Base-by-base conservation (phyloP, 306 rosid genomes). In the Quercus mongolica region DNA sequence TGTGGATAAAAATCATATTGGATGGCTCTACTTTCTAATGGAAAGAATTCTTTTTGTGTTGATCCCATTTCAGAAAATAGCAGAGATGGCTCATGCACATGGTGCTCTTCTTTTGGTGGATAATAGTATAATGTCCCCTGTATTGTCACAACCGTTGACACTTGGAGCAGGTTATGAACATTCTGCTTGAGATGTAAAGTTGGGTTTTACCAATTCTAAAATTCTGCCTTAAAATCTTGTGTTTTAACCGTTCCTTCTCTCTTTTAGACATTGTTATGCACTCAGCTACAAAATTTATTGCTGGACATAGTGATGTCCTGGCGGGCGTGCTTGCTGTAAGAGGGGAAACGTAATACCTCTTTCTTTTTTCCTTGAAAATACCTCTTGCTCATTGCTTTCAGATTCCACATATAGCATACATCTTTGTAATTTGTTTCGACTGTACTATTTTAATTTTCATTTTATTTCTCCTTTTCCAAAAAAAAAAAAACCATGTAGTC, bases 111-210 rank as follows among this genome's bases (percentile, higher is more conserved):
- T 94, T 76, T 52, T 92, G 89, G 99, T 92, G 80, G 99, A 94
- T 89, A 94, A 91, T 80, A 94, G 92, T 81, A 94, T 94, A 85
- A 85, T 94, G 97, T 91, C 99, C 20, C 99, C 99, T 73, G 92
- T 92, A 69, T 86, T 94, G 87, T 94, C 92, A 57, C 88, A 65
- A 76, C 99, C 99, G 51, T 75, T 92, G 87, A 93, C 91, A 82
- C 89, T 92, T 78, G 97, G 97, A 90, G 99, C 99, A 86, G 97
- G 99, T 94, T 67, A 92, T 76, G 52, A 17, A 59, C 18, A 19
- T 67, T 44, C 14, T 44, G 71, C 6, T 67, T 31, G 19, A 65
- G 73, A 21, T 69, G 28, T 41, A 14, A 68, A 75, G 56, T 52
- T 71, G 65, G 46, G 14, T 73, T 85, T 52, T 69, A 51, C 74